Evolutionary conservation across 2,329 filamentous ascomycete genomes (phyloP), one percentile per base, ranked within the genome.

Genomic region (Podosphaera xanthii): DNA sequence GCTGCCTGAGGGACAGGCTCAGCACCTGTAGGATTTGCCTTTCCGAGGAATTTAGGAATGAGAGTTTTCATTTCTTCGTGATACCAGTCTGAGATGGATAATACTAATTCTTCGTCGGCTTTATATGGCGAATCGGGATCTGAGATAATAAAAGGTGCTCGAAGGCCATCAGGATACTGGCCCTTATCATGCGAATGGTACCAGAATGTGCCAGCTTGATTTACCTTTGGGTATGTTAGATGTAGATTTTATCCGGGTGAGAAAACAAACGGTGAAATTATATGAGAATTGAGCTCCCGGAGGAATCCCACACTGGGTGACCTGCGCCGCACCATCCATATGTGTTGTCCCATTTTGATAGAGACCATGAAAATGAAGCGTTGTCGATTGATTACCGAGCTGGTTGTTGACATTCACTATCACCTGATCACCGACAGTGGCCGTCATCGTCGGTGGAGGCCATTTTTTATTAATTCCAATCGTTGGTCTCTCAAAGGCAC

Each of bases 391-490:
- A 65, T 86, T 81, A 66, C 70, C 69, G 8, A 70, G 64, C 40
- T 67, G 63, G 59, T 70, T 71, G 34, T 69, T 68, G 31, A 74
- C 69, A 58, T 70, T 67, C 40, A 70, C 68, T 34, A 71, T 66
- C 4, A 82, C 70, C 38, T 62, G 63, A 60, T 87, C 83, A 60
- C 83, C 83, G 57, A 81, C 72, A 55, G 76, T 76, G 44, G 78
- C 82, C 58, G 78, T 75, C 60, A 88, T 82, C 34, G 71, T 70
- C 0, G 87, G 86, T 58, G 85, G 76, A 1, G 86, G 87, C 83
- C 86, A 88, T 71, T 82, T 69, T 3, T 79, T 79, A 66, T 92
- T 91, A 72, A 92, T 84, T 53, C 84, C 85, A 67, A 91, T 86
- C 2, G 79, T 78, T n/a, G 80, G 76, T 38, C 86, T 77, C 46